A percentile compares a stretch with the other conserved stretches of the same genome.
These are phyloP conservation scores for Hymenoscyphus fructigenus DNA, from an alignment of 2,329 filamentous ascomycete genomes.

Conservation along the genomic window DNA sequence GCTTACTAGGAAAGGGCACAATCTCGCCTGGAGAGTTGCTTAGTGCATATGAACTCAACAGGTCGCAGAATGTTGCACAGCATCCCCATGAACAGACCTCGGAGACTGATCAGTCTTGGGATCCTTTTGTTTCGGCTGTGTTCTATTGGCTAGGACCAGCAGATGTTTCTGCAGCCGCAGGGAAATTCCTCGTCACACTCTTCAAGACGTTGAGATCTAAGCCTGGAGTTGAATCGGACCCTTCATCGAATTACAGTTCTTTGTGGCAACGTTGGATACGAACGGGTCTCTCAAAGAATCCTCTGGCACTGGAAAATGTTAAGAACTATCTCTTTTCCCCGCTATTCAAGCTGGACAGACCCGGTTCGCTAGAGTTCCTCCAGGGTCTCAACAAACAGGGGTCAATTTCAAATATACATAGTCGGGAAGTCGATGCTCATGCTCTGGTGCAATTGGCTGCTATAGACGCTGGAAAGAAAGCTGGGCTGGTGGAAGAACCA, in stretches of 20 bases:
- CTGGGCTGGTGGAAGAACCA: conserved; percentile 67
- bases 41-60: conserved; percentile 13
- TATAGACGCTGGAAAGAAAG: conserved; percentile 70
- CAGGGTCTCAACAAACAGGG: conserved; percentile 53
- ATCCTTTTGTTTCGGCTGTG: conserved; percentile 48
- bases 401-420: conserved; percentile 46
- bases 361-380: conserved; percentile 57
- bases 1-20: conserved; percentile 62
- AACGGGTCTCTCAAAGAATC: conserved; percentile 48
- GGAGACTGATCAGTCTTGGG: conserved; percentile 43
- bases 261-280: conserved; percentile 59
- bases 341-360: conserved; percentile 58
- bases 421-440: conserved; percentile 49
- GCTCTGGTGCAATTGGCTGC: conserved; percentile 63
- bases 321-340: conserved; percentile 64
- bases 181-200: conserved; percentile 59
- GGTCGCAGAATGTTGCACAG: not conserved
- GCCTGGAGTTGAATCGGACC: conserved; percentile 32
- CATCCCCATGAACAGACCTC: not conserved
- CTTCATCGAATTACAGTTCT: conserved; percentile 38
- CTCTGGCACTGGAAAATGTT: conserved; percentile 57
- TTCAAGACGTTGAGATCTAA: conserved; percentile 46
- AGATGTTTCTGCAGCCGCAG: conserved; percentile 58
- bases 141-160: conserved; percentile 57
- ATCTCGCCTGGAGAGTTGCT: conserved; percentile 40